A percentile compares a stretch with the other conserved stretches of the same genome.
Conservation (phyloP, 352 stramenopile species). For the Phytopythium sindhum region DNA sequence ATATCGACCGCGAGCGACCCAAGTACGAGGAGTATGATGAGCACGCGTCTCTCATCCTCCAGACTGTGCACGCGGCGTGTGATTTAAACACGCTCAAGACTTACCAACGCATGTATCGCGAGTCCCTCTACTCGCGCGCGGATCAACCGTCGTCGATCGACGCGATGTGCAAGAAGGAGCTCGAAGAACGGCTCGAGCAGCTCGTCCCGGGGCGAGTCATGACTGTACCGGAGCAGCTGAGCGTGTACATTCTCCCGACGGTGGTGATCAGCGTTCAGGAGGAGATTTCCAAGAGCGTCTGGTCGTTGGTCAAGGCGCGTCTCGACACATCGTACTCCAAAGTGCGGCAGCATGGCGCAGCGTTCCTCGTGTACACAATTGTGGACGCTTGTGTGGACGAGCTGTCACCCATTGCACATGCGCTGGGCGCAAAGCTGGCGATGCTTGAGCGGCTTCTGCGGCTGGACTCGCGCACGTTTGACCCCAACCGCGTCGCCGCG, state of each 20-base stretch:
- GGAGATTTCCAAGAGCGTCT: slow-evolving; percentile 33
- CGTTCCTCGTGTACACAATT: slow-evolving; percentile 77
- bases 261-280: slow-evolving; percentile 77
- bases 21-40: slow-evolving; percentile 89
- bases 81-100: slow-evolving; percentile 48
- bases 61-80: slow-evolving; percentile 50
- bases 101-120: slow-evolving; percentile 75
- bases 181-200: slow-evolving; percentile 54
- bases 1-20: slow-evolving; percentile 69
- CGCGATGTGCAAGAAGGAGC: slow-evolving; percentile 56
- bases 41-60: slow-evolving; percentile 73
- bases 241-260: slow-evolving; percentile 68
- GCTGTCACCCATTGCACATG: slow-evolving; percentile 69
- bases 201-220: slow-evolving; percentile 60
- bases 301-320: slow-evolving; percentile 53
- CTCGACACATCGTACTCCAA: slow-evolving; percentile 81
- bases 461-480: slow-evolving; percentile 54
- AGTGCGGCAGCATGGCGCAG: slow-evolving; percentile 67
- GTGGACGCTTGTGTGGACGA: slow-evolving; percentile 83
- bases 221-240: slow-evolving; percentile 74
- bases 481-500: slow-evolving; percentile 50
- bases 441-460: slow-evolving; percentile 65
- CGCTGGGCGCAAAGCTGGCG: slow-evolving; percentile 65
- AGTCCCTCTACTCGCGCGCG: slow-evolving; percentile 57
- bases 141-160: slow-evolving; percentile 54